Percentiles rank a stretch among this genome's conserved stretches.
Evolutionary conservation across 176 grass and related monocot genomes (phyloP).

Genomic region (Aegilops bicornis): DNA sequence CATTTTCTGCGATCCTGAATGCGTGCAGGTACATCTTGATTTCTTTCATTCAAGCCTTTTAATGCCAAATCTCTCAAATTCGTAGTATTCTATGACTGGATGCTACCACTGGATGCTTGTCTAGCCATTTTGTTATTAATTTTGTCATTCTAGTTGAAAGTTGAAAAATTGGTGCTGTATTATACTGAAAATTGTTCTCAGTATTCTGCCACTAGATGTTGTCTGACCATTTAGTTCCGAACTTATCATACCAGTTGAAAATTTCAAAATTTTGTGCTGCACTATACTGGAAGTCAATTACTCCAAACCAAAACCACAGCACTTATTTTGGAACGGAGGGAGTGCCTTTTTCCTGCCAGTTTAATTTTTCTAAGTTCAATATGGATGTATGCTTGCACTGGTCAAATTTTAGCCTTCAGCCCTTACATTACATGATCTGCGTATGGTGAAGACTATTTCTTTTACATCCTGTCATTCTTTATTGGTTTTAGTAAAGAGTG

Average conservation of each 20-base stretch:
- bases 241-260: not conserved
- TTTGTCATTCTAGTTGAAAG: not conserved
- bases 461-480: not conserved
- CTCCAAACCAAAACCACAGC: no score
- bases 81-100: not conserved
- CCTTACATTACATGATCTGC: not conserved
- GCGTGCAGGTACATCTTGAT: conserved; percentile 81
- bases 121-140: conserved; percentile 9
- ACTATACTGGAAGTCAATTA: not conserved
- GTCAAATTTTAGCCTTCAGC: not conserved
- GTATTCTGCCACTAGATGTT: not conserved
- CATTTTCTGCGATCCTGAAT: conserved; percentile 98
- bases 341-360: not conserved
- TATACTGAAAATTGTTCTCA: not conserved
- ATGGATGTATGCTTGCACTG: not conserved
- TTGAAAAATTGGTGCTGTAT: not conserved
- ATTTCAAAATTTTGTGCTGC: not conserved
- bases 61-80: not conserved
- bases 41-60: not conserved
- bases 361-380: not conserved
- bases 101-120: not conserved
- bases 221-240: conserved; percentile 1
- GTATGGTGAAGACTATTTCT: not conserved
- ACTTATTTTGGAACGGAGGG: no score
- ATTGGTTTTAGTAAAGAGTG: not conserved